phyloP scores from a whole-genome alignment of 2,329 filamentous ascomycete genomes.

The Ustulina deusta region DNA sequence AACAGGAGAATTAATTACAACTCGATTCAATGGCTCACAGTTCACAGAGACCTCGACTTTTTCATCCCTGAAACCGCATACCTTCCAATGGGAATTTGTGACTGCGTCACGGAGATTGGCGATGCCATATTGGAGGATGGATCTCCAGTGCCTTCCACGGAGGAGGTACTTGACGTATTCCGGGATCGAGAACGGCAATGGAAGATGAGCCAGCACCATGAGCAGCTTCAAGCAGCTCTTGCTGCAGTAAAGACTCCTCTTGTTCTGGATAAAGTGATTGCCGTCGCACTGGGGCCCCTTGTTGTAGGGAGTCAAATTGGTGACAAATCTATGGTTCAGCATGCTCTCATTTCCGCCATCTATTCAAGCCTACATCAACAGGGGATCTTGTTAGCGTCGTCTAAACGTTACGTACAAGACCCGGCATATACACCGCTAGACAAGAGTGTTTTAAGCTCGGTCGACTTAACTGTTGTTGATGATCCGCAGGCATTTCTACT shows the following conservation, averaged over 20 bases:
- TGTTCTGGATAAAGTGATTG: not conserved
- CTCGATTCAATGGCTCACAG: conserved; percentile 1
- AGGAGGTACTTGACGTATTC: not conserved
- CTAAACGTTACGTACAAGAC: not conserved
- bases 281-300: conserved; percentile 1
- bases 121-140: not conserved
- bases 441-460: not conserved
- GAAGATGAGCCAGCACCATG: not conserved
- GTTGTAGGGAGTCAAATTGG: not conserved
- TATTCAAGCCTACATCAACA: not conserved
- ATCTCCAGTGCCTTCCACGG: not conserved
- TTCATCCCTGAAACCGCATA: not conserved
- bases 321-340: not conserved
- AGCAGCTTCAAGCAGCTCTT: not conserved
- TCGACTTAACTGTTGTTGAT: not conserved
- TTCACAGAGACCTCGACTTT: not conserved
- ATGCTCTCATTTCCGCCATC: not conserved
- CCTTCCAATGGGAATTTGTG: not conserved
- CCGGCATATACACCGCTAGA: not conserved
- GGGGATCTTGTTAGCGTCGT: not conserved
- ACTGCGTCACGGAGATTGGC: not conserved
- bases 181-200: not conserved
- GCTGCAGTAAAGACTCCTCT: not conserved
- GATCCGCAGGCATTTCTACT: not conserved
- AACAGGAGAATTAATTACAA: conserved; percentile 1